Evolutionary conservation across 1,284 basidiomycete species (phyloP), one percentile per base, ranked within the genome.

Genomic region (Irpex rosettiformis): DNA sequence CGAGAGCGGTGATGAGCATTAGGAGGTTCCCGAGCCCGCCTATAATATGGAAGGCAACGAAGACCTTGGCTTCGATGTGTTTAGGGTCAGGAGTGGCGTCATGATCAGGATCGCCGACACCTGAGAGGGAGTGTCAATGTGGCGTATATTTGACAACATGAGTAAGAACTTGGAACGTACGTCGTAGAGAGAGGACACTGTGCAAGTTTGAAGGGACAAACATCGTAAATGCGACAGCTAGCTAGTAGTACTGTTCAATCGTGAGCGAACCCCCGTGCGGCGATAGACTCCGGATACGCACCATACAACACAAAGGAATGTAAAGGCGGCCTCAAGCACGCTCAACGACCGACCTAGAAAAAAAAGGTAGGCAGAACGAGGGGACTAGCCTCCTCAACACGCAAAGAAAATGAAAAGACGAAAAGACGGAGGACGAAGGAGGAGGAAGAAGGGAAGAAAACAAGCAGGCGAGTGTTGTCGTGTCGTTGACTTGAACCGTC

Each of bases 31-130:
- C 73, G 13, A 70, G 53, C 3, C 63, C 66, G 13, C 71, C 73
- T 1, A 58, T 52, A n/a, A 72, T 57, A 53, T 73, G 72, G 22
- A 75, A 65, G 53, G 65, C 62, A 7, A 73, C 52, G 62, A 75
- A 75, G 53, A 69, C 18, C 51, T 60, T 63, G 37, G 64, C 56
- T 52, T 64, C 65, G 48, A 58, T 60, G 49, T 60, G 56, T 11
- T 52, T 52, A 18, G 16, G 16, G 13, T 52, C 49, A 10, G 49
- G 21, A 8, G 11, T 24, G 25, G 8, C 49, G 8, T n/a, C 24
- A 28, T 13, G 49, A 18, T 10, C 10, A 21, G 43, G 18, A 11
- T 10, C 43, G 10, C 21, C n/a, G 8, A 18, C 16, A 24, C 13
- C 13, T 47, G 21, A 47, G 18, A 47, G 16, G 8, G 43, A 47